Conservation (phyloP, 805 yeast genomes). For the Candida qinlingensis region DNA sequence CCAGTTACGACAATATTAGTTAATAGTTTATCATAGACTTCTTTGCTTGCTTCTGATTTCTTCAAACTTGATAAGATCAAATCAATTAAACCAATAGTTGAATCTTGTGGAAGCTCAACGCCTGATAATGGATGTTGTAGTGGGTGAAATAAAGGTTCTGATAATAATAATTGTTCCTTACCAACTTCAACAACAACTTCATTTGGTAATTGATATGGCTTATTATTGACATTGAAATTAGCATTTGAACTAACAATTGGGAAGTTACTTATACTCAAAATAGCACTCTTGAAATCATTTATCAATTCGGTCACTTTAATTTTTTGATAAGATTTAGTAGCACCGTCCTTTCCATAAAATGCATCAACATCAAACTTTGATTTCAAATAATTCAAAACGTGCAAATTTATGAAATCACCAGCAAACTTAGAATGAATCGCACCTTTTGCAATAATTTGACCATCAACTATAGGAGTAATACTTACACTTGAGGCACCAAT, state of each 20-base stretch:
- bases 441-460: constrained; percentile 62
- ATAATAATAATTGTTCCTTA: constrained; percentile 46
- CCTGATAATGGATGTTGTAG: constrained; percentile 40
- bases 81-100: constrained; percentile 29
- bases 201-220: constrained; percentile 57
- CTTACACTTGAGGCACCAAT: constrained; percentile 65
- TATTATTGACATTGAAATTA: constrained; percentile 29
- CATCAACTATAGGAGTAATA: constrained; percentile 76
- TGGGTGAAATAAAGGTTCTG: constrained; percentile 74
- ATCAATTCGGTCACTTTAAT: constrained; percentile 36
- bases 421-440: constrained; percentile 66
- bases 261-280: constrained; percentile 31
- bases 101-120: constrained; percentile 14
- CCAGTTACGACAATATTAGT: constrained; percentile 75
- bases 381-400: constrained; percentile 45
- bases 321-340: constrained; percentile 34
- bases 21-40: constrained; percentile 34
- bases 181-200: constrained; percentile 44
- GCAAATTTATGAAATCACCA: constrained; percentile 77
- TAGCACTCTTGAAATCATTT: constrained; percentile 43
- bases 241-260: constrained; percentile 33
- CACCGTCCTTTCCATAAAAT: constrained; percentile 15
- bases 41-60: constrained; percentile 36
- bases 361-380: constrained; percentile 22
- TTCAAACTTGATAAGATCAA: constrained; percentile 37